A percentile compares a stretch with the other conserved stretches of the same genome.
Conservation (phyloP, 129 eudicot species). For the Artemisia tridentata region DNA sequence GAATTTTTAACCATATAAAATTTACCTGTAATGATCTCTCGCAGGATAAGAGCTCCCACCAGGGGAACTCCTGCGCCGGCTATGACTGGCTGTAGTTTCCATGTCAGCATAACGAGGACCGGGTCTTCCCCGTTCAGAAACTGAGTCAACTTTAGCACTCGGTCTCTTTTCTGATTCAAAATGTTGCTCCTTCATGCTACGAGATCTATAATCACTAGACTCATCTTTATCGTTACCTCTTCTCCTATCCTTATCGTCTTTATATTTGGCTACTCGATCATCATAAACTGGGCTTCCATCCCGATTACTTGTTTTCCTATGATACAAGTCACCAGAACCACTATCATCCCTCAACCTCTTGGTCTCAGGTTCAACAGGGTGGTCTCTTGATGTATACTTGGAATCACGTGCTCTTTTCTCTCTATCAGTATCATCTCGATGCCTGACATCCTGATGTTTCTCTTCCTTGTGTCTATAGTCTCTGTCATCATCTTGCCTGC, state of each 20-base stretch:
- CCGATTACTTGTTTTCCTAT: constrained; percentile 47
- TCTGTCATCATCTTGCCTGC: constrained; percentile 36
- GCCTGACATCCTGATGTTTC: constrained; percentile 46
- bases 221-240: constrained; percentile 62
- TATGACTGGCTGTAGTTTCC: constrained; percentile 44
- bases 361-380: constrained; percentile 48
- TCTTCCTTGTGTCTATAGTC: constrained; percentile 39
- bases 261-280: constrained; percentile 56
- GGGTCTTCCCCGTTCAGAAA: constrained; percentile 60
- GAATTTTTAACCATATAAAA: neutral
- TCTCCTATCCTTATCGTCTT: constrained; percentile 72
- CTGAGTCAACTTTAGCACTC: constrained; percentile 45
- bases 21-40: constrained; percentile 64
- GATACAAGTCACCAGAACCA: constrained; percentile 44
- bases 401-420: constrained; percentile 47
- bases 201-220: constrained; percentile 51
- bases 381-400: constrained; percentile 52
- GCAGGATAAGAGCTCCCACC: constrained; percentile 53
- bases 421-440: constrained; percentile 41
- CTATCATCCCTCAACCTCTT: constrained; percentile 74
- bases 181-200: constrained; percentile 53
- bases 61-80: constrained; percentile 72
- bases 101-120: constrained; percentile 50
- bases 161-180: constrained; percentile 62
- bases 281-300: constrained; percentile 59